Base-by-base conservation (phyloP, 2,329 filamentous ascomycete species). In the Sporothrix luriei region DNA sequence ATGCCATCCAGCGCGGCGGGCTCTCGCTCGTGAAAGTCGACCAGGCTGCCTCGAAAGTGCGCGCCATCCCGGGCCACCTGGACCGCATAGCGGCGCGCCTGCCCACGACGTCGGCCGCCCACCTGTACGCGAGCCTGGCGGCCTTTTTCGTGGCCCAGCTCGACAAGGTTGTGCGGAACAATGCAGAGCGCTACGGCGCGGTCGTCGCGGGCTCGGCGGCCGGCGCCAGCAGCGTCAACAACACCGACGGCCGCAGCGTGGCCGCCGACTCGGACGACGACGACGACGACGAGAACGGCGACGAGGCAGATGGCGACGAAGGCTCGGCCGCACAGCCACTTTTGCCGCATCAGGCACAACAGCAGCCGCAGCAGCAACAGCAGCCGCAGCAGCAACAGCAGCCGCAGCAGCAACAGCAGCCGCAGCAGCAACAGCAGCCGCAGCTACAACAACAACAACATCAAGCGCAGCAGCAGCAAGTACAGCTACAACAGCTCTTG, bases 111-210 rank as follows among this genome's bases (percentile, higher is more conserved):
- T 73, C 72, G 40, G 69, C 71, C 0, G 70, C 70, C 0, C 72
- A 73, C 52, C 67, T 73, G n/a, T 72, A 73, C 59, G 72, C 71
- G 24, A 71, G 71, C 54, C 67, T 73, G n/a, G 64, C 71, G 24
- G 64, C 66, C 0, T 73, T 73, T 29, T 72, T 73, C 13, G 72
- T 70, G 38, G 51, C 54, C 52, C 72, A 73, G 67, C 71, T 73
- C 66, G 72, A 73, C 69, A 68, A 69, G 52, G 62, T 73, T 9
- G 72, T 72, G 38, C 70, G 70, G 40, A 68, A 52, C 65, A 72
- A 68, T 46, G 68, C 70, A 9, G 71, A 72, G 24, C 66, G 67
- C n/a, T 66, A 54, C 48, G 59, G 51, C 4, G 65, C 55, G 9
- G 57, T 26, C 4, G 57, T 26, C 0, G 16, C 57, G 2, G 38